Evolutionary conservation across 1,284 basidiomycete genomes (phyloP).

Genomic region (Fomes fomentarius): DNA sequence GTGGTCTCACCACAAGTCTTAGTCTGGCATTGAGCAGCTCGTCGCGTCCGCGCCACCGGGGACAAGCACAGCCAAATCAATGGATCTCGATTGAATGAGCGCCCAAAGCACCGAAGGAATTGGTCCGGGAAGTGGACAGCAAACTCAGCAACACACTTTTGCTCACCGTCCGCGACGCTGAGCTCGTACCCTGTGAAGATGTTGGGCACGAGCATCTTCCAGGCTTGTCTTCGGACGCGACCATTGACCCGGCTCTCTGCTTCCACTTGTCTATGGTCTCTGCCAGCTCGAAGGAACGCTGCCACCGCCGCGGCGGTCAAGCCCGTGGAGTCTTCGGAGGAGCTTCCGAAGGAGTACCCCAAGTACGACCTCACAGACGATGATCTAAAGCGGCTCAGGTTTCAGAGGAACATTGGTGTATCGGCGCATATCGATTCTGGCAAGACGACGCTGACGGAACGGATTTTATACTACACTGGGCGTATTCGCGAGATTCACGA

Average conservation of each 20-base stretch:
- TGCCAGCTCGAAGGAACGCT: slow-evolving; percentile 21
- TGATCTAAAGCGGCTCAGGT: slow-evolving; percentile 60
- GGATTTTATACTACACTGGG: slow-evolving; percentile 96
- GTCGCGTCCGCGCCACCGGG: too few relatives aligned
- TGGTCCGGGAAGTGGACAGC: neutral
- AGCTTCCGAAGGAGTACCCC: slow-evolving; percentile 26
- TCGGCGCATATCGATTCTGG: slow-evolving; percentile 97
- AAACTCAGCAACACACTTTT: too few relatives aligned
- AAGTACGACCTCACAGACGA: slow-evolving; percentile 54
- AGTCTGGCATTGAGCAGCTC: neutral
- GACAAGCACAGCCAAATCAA: neutral
- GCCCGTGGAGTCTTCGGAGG: slow-evolving; percentile 14
- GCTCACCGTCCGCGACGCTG: slow-evolving; percentile 22
- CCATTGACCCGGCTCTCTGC: slow-evolving; percentile 14
- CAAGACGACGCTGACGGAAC: slow-evolving; percentile 99
- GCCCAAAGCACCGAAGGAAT: neutral
- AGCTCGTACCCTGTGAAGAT: slow-evolving; percentile 23
- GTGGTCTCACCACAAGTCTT: too few relatives aligned
- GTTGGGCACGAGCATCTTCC: slow-evolving; percentile 22
- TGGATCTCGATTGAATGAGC: neutral
- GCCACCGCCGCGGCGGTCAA: slow-evolving; percentile 31
- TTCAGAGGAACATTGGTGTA: slow-evolving; percentile 82
- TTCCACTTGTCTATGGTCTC: slow-evolving; percentile 14
- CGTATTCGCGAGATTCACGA: slow-evolving; percentile 97
- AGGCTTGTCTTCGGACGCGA: slow-evolving; percentile 24